Conservation (phyloP, 2,329 filamentous ascomycete genomes). For the Claviceps pazoutovae region DNA sequence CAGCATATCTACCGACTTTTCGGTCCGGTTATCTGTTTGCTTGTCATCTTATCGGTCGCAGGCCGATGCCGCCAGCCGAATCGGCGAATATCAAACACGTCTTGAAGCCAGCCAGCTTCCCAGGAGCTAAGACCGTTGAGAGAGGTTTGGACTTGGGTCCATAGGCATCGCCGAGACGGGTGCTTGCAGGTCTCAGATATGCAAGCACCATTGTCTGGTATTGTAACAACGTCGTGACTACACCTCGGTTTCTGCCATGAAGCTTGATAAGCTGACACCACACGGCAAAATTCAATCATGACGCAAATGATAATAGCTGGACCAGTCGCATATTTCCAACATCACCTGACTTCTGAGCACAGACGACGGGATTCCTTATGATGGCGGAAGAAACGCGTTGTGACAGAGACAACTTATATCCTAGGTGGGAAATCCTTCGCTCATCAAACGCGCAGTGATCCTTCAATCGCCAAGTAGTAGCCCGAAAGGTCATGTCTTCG, state of each 20-base stretch:
- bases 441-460: neutral
- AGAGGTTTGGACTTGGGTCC: constrained; percentile 3
- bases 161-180: constrained; percentile 9
- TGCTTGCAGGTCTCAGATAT: constrained; percentile 9
- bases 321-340: neutral
- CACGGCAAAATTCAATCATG: neutral
- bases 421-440: neutral
- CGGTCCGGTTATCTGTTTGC: constrained; percentile 8
- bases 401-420: neutral
- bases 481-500: constrained; percentile 1
- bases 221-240: neutral
- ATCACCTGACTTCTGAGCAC: neutral
- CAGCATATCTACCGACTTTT: constrained; percentile 6
- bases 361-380: neutral
- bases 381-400: neutral
- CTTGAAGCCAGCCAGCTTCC: neutral
- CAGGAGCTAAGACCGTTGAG: constrained; percentile 2
- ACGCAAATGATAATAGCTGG: neutral
- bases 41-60: constrained; percentile 3
- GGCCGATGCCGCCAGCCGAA: constrained; percentile 5
- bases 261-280: constrained; percentile 4
- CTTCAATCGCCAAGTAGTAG: neutral
- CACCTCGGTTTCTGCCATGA: constrained; percentile 1
- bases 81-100: constrained; percentile 5
- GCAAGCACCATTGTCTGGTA: constrained; percentile 4